Evolutionary conservation across 2,329 filamentous ascomycete genomes (phyloP), one percentile per base, ranked within the genome.

Genomic region (Aspergillus aculeatus): DNA sequence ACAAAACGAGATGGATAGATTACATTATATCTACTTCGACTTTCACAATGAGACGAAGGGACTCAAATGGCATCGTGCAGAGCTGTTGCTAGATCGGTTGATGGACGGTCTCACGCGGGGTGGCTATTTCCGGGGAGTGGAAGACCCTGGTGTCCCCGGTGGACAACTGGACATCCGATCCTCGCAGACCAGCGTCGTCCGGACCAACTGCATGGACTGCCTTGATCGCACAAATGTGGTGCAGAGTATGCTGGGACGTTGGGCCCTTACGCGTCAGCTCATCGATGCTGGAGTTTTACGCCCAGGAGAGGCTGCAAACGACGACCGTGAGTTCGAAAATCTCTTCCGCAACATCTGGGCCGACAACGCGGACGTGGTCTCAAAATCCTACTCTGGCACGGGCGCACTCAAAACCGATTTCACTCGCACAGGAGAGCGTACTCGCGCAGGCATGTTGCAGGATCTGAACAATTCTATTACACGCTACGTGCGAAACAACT

Each of bases 181-280:
- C 62, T 83, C 86, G 64, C 95, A 99, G 81, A 91, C 87, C 1
- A 92, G 91, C 62, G 93, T 98, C 16, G 93, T 99, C 64, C 89
- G 95, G 56, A 97, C 95, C 44, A 99, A 99, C 76, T 99, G 95
- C 80, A 99, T 99, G 95, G 95, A 99, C 77, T 99, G 96, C 67
- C 85, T 99, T 14, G 95, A 99, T 77, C 90, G 95, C 56, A 99
- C 95, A 56, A 99, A 99, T 69, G 93, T 99, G 6, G 92, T 99
- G 3, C 95, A 99, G 78, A 96, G 92, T 75, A 96, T 98, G 90
- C 86, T 99, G 60, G 95, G 91, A 10, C 89, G 94, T 54, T 93
- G 88, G 85, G 90, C 91, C 14, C 81, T 99, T 47, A 93, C 93
- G 62, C 89, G 92, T 65, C 95, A 96, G 81, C 86, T 99, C 59